Conservation (phyloP, 352 stramenopile species). For the Peronospora tabacina region DNA sequence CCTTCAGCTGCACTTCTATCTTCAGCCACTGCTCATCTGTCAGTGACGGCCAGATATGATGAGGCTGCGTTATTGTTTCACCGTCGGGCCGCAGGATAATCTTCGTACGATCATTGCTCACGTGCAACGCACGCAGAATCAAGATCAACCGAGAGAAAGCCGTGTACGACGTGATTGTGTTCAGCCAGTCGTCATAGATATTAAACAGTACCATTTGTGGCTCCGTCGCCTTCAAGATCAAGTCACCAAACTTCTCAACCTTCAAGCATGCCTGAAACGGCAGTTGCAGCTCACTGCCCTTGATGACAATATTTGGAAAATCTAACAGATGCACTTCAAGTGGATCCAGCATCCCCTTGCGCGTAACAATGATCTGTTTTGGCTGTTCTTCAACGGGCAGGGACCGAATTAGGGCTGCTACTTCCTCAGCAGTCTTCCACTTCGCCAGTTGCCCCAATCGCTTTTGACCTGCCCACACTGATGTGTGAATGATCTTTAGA, state of each 20-base stretch:
- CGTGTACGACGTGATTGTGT: slow-evolving; percentile 99
- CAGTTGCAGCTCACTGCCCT: slow-evolving; percentile 97
- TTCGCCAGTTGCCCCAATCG: slow-evolving; percentile 98
- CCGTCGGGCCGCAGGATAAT: slow-evolving; percentile 96
- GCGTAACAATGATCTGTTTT: slow-evolving; percentile 99
- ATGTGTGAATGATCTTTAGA: slow-evolving; percentile 99
- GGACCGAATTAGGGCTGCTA: slow-evolving; percentile 97
- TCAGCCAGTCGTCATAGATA: slow-evolving; percentile 99
- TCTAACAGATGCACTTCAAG: slow-evolving; percentile 98
- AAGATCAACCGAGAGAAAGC: slow-evolving; percentile 99
- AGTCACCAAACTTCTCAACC: slow-evolving; percentile 99
- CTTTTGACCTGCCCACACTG: slow-evolving; percentile 99
- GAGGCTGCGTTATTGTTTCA: slow-evolving; percentile 97
- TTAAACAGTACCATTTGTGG: slow-evolving; percentile 99
- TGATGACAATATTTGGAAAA: slow-evolving; percentile 99
- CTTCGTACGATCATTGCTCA: slow-evolving; percentile 94
- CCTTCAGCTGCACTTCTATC: slow-evolving; percentile 98
- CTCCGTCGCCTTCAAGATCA: slow-evolving; percentile 99
- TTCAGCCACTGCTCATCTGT: slow-evolving; percentile 99
- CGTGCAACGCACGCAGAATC: slow-evolving; percentile 97
- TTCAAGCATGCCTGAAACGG: slow-evolving; percentile 99
- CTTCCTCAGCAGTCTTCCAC: slow-evolving; percentile 99
- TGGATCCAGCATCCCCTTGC: slow-evolving; percentile 99
- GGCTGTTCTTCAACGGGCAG: slow-evolving; percentile 99
- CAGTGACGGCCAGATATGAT: slow-evolving; percentile 99